Evolutionary conservation across 2,329 filamentous ascomycete genomes (phyloP), one percentile per base, ranked within the genome.

Genomic region (Microcyclospora pomicola): DNA sequence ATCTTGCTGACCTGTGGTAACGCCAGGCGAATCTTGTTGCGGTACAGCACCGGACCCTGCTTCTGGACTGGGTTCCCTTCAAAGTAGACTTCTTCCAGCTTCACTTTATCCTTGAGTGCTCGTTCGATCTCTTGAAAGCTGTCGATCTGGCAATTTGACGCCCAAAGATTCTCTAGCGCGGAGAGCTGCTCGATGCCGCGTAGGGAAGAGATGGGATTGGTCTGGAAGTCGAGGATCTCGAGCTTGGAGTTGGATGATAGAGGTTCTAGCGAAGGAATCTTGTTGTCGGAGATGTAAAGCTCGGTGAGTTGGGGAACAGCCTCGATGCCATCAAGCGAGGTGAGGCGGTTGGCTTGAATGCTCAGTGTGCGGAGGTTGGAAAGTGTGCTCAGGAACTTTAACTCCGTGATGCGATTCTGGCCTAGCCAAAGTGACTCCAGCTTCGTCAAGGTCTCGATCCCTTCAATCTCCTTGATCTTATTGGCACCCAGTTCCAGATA

Each of bases 241-340:
- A 98, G 72, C 33, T 75, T 73, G 2, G 65, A 53, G 40, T 51
- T 55, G 19, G 43, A 29, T 10, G 55, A 50, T 2, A 96, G 68
- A 0, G 86, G 86, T 2, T 75, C 71, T 9, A 96, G 70, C 1
- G 77, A 75, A 13, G 77, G 78, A 34, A 98, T 70, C n/a, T 80
- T 75, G 59, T 98, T 98, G 68, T 98, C 85, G 5, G 86, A 92
- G 48, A 96, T 80, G 63, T 98, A 95, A 10, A 98, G 72, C 61
- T 98, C 91, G 61, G 95, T 84, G 0, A 98, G 77, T 35, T 76
- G 74, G 4, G 75, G 71, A 1, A 88, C 74, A 9, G 75, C 67
- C n/a, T 73, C 72, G 13, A 98, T 73, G 2, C 85, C 85, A 9
- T 75, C 69, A 12, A 98, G 73, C 46, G 77, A 73, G 40, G 75